These are phyloP conservation scores for Zychaea mexicana DNA, from an alignment of 371 early-diverging fungal genomes.

Conservation along the genomic window DNA sequence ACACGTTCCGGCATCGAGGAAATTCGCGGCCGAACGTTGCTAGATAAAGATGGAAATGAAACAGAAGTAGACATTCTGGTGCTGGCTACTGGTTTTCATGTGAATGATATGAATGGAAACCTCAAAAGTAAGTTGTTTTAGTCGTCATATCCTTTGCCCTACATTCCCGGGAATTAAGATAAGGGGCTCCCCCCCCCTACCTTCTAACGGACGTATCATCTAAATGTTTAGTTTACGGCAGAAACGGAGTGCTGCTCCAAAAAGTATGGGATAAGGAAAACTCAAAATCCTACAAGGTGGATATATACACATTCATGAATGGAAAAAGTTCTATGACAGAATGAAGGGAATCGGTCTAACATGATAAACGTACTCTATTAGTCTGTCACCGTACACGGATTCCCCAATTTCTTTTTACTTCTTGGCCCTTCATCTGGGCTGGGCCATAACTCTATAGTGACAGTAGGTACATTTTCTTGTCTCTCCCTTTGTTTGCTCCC, in stretches of 20 bases:
- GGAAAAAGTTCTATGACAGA: too few species aligned
- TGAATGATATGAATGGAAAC: conserved; percentile 31
- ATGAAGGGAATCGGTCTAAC: too few species aligned
- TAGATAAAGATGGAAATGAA: conserved; percentile 32
- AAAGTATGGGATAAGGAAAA: conserved; percentile 14
- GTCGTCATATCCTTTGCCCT: not conserved
- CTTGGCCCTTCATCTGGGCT: conserved; percentile 42
- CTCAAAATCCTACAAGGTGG: conserved; percentile 23
- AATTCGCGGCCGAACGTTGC: conserved; percentile 43
- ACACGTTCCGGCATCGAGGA: conserved; percentile 34
- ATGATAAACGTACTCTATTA: conserved; percentile 14
- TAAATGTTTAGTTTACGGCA: not conserved
- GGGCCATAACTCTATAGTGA: conserved; percentile 27
- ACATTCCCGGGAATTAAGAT: not conserved
- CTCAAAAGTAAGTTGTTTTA: conserved; percentile 24
- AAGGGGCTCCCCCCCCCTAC: too few species aligned
- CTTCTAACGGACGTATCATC: not conserved
- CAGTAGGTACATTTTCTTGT: too few species aligned
- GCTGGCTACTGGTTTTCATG: conserved; percentile 65
- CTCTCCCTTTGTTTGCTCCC: too few species aligned
- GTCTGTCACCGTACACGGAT: conserved; percentile 27
- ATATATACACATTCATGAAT: too few species aligned
- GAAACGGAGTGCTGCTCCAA: not conserved
- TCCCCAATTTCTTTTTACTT: conserved; percentile 43
- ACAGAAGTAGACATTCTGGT: conserved; percentile 54